Conservation (phyloP, 1,284 basidiomycete genomes). For the Pyrrhoderma lamaoense region DNA sequence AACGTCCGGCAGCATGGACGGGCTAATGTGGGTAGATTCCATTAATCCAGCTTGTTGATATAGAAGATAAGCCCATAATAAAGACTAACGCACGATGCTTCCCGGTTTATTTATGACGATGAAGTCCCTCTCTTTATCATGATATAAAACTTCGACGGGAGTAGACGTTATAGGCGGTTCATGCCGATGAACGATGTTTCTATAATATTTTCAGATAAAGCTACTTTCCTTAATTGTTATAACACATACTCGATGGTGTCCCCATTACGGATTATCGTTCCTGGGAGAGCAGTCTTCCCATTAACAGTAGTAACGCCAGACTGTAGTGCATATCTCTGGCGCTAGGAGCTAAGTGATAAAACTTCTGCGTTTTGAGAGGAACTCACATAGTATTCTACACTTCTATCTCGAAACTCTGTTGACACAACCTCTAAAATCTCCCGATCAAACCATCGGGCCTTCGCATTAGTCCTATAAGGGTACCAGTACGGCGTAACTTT, state of each 20-base stretch:
- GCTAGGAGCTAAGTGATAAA: constrained; percentile 14
- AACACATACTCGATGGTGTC: constrained; percentile 80
- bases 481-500: constrained; percentile 76
- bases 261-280: constrained; percentile 78
- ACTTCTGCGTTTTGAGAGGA: constrained; percentile 4
- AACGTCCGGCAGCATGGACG: constrained; percentile 85
- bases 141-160: constrained; percentile 74
- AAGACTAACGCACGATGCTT: constrained; percentile 54
- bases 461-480: constrained; percentile 86
- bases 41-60: too few relatives aligned
- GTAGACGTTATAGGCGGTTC: constrained; percentile 92
- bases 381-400: constrained; percentile 88
- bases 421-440: constrained; percentile 83
- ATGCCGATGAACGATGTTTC: constrained; percentile 91
- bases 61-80: constrained; percentile 4
- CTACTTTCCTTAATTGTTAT: constrained; percentile 13
- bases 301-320: constrained; percentile 96
- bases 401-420: constrained; percentile 85
- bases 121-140: constrained; percentile 75
- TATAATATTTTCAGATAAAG: constrained; percentile 27
- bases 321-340: constrained; percentile 80
- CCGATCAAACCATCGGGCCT: constrained; percentile 81
- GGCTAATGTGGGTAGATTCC: too few relatives aligned
- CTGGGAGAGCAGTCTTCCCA: constrained; percentile 72
- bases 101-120: constrained; percentile 95